phyloP scores from a whole-genome alignment of 345 rosid genomes.

The Geranium rotundifolium region DNA sequence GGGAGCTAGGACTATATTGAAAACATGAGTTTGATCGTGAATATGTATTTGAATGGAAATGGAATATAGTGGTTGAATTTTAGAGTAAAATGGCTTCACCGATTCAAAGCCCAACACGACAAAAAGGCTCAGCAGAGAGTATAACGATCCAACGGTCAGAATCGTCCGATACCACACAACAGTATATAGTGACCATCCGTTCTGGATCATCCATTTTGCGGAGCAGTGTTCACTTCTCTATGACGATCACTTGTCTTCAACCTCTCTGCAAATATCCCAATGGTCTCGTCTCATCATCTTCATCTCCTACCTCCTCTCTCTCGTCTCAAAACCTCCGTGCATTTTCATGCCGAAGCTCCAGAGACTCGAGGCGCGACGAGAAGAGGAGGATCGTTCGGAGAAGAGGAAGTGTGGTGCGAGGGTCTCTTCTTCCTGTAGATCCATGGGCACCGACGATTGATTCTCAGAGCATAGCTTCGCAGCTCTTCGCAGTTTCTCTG shows the following conservation, averaged over 20 bases:
- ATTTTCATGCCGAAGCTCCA: constrained; percentile 6
- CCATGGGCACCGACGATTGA: constrained; percentile 82
- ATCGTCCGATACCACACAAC: no score
- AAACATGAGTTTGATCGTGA: no score
- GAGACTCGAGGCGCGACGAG: constrained; percentile 9
- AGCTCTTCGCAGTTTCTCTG: constrained; percentile 67
- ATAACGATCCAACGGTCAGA: no score
- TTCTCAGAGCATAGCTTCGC: constrained; percentile 71
- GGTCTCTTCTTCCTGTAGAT: constrained; percentile 58
- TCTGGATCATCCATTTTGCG: no score
- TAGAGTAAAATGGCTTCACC: no score
- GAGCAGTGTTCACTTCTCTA: neutral
- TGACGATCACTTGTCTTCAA: constrained; percentile 15
- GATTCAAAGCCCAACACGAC: no score
- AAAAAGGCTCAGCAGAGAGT: no score
- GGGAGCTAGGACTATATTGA: no score
- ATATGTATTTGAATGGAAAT: no score
- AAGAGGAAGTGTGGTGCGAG: constrained; percentile 21
- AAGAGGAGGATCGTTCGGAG: constrained; percentile 7
- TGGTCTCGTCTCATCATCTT: constrained; percentile 9
- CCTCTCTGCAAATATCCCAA: constrained; percentile 9
- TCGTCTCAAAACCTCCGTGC: constrained; percentile 4
- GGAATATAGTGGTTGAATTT: no score
- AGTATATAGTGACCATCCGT: no score
- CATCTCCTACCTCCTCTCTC: constrained; percentile 14